Base-by-base conservation (phyloP, 1,139 yeast species). In the Eremothecium sinecaudum region DNA sequence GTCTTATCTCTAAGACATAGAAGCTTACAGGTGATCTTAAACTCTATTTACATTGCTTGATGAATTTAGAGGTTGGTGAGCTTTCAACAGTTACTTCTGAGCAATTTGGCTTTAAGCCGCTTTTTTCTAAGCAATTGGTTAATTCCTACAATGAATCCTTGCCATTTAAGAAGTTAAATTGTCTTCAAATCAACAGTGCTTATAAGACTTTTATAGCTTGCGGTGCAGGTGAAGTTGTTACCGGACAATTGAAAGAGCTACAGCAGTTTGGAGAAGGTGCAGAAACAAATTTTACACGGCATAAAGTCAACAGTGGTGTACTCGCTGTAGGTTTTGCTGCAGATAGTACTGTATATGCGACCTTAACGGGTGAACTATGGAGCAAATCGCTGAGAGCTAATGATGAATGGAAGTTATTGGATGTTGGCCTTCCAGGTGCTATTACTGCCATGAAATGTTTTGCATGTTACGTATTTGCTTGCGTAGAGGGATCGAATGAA, bases 81-180 rank as follows among this genome's bases (percentile, higher is more conserved):
- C 31, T 53, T 15, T 41, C 41, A 8, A 51, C 56, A 2, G 26
- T 34, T 23, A 58, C 51, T 25, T 44, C 56, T 7, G 54, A 63
- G 52, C 63, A 60, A 37, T 57, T 58, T 39, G 67, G 67, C 3
- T 63, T 61, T 48, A 61, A 58, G 41, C 46, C 53, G 20, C 30
- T 62, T 12, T 63, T 62, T 9, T 38, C 45, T 9, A 44, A 52
- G 17, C 47, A 43, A 13, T 43, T 62, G n/a, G 48, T 60, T 12
- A 47, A 53, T 2, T 51, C 58, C 6, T 58, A 45, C 33, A 39
- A 51, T 12, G 63, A 58, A 32, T 36, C 41, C 18, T 30, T 55
- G 11, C 62, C 64, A 4, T 59, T 42, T 40, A 41, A 50, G 4
- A 37, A 42, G 12, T 34, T 53, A 22, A 41, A 50, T n/a, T 47